Percentiles rank a stretch among this genome's conserved stretches.
Conservation (phyloP, 1,139 yeast species). For the Candida gigantensis region DNA sequence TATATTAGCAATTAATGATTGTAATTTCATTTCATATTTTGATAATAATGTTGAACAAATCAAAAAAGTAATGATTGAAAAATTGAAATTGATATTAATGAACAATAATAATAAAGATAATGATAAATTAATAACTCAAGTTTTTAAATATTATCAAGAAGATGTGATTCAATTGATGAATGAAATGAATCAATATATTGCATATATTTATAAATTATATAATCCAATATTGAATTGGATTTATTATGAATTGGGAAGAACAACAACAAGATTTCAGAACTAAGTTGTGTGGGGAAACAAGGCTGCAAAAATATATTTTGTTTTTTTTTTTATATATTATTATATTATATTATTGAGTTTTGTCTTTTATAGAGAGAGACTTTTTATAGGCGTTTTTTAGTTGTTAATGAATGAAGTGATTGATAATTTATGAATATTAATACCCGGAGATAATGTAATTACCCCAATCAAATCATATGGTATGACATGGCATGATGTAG, state of each 20-base stretch:
- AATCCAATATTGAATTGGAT: slow-evolving; percentile 36
- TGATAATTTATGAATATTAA: too few species aligned
- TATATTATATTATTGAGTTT: too few species aligned
- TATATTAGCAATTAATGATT: not conserved
- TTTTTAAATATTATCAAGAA: slow-evolving; percentile 15
- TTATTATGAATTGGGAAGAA: slow-evolving; percentile 25
- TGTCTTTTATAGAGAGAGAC: too few species aligned
- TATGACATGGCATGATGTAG: too few species aligned
- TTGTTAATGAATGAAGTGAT: too few species aligned
- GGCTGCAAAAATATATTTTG: too few species aligned
- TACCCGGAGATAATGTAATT: too few species aligned
- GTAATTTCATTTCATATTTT: slow-evolving; percentile 9
- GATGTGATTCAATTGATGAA: slow-evolving; percentile 12
- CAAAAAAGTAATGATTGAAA: slow-evolving; percentile 7
- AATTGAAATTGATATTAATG: slow-evolving; percentile 5
- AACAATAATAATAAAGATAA: not conserved
- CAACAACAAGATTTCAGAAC: slow-evolving; percentile 1
- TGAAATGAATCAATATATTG: slow-evolving; percentile 12
- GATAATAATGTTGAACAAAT: slow-evolving; percentile 7
- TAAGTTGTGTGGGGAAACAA: too few species aligned
- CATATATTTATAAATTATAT: slow-evolving; percentile 24
- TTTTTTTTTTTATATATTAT: too few species aligned
- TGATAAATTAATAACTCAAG: slow-evolving; percentile 11
- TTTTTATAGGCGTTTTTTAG: too few species aligned
- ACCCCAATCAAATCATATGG: too few species aligned